phyloP scores from a whole-genome alignment of 129 eudicot genomes.

The Artemisia annua region DNA sequence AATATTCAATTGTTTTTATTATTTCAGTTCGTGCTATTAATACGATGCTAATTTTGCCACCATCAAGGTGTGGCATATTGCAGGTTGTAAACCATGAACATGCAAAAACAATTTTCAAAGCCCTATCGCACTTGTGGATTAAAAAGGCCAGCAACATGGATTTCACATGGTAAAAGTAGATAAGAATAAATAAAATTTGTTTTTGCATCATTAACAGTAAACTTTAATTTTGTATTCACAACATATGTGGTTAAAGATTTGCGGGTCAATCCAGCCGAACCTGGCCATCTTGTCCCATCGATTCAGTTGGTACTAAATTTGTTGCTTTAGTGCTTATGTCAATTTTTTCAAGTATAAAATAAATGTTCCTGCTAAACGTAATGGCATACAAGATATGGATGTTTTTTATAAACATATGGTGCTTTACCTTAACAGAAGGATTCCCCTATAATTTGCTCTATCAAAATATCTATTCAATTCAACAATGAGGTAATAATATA shows the following conservation, averaged over 20 bases:
- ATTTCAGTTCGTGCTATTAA: neutral
- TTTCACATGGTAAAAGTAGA: no score
- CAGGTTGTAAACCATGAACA: no score
- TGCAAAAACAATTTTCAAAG: no score
- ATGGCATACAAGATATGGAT: constrained; percentile 75
- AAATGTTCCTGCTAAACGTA: constrained; percentile 54
- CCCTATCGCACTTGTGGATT: no score
- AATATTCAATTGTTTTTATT: neutral
- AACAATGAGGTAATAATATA: constrained; percentile 43
- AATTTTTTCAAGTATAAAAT: constrained; percentile 34
- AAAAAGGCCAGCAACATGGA: no score
- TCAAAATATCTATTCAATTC: constrained; percentile 59
- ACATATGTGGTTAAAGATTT: no score
- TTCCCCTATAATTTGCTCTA: constrained; percentile 44
- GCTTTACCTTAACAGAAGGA: constrained; percentile 54
- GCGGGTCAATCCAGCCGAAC: no score
- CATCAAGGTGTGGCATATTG: constrained; percentile 80
- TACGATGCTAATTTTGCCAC: constrained; percentile 36
- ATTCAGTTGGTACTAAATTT: neutral
- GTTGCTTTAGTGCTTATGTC: constrained; percentile 10
- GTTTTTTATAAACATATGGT: constrained; percentile 67
- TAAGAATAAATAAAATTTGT: no score
- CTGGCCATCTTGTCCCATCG: no score
- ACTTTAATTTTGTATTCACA: no score
- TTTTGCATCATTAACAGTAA: no score